Conservation (phyloP, 2,329 filamentous ascomycete species). For the Exophiala alcalophila region DNA sequence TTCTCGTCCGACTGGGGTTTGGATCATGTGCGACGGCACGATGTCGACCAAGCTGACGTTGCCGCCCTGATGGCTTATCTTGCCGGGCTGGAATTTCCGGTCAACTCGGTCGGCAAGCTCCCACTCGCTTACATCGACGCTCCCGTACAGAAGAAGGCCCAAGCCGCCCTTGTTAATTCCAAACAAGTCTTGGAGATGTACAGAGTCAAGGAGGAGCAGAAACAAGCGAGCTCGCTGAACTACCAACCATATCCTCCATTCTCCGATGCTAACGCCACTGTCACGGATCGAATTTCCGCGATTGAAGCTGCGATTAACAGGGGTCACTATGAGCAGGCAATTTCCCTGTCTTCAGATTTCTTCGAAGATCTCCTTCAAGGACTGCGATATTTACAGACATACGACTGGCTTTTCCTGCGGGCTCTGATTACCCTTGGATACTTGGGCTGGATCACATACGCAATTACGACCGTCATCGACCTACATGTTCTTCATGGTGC, state of each 20-base stretch:
- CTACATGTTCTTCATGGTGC: slow-evolving; percentile 76
- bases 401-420: slow-evolving; percentile 95
- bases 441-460: slow-evolving; percentile 92
- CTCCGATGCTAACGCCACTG: slow-evolving; percentile 59
- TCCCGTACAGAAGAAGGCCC: slow-evolving; percentile 70
- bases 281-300: slow-evolving; percentile 63
- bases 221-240: slow-evolving; percentile 69
- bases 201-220: slow-evolving; percentile 83
- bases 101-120: slow-evolving; percentile 92
- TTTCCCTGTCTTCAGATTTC: slow-evolving; percentile 71
- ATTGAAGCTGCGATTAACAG: slow-evolving; percentile 67
- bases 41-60: slow-evolving; percentile 90
- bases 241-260: slow-evolving; percentile 75
- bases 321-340: slow-evolving; percentile 70
- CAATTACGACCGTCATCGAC: slow-evolving; percentile 82
- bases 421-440: slow-evolving; percentile 87
- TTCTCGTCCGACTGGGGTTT: slow-evolving; percentile 88
- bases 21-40: slow-evolving; percentile 75
- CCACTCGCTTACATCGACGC: slow-evolving; percentile 79
- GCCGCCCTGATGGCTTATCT: slow-evolving; percentile 95
- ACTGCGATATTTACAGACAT: slow-evolving; percentile 90
- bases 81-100: slow-evolving; percentile 81
- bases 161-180: slow-evolving; percentile 80
- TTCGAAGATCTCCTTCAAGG: slow-evolving; percentile 76
- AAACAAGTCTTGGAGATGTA: slow-evolving; percentile 93